These are phyloP conservation scores for Rhodotorula toruloides DNA, from an alignment of 768 basidiomycete genomes.

Conservation along the genomic window DNA sequence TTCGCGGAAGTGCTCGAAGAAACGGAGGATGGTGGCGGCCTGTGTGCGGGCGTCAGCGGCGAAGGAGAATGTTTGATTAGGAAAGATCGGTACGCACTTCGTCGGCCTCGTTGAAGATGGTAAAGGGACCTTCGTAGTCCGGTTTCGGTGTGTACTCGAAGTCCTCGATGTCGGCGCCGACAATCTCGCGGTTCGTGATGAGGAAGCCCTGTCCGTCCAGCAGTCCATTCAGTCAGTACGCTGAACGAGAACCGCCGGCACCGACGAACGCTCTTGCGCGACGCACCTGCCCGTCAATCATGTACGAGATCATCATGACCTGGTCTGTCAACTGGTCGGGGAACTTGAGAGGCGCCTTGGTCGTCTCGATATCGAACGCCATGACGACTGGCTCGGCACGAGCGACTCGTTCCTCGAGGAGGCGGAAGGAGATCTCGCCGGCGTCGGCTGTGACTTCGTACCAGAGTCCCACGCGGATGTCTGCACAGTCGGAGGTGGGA, in stretches of 20 bases:
- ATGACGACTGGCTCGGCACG: slow-evolving; percentile 98
- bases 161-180: slow-evolving; percentile 93
- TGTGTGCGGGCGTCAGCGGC: slow-evolving; percentile 43
- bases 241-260: no score
- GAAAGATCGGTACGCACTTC: slow-evolving; percentile 56
- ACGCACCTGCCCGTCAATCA: slow-evolving; percentile 78
- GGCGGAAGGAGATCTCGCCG: slow-evolving; percentile 68
- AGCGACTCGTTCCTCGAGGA: slow-evolving; percentile 77
- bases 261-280: no score
- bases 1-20: slow-evolving; percentile 90
- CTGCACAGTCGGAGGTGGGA: slow-evolving; percentile 55
- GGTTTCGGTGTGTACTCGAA: slow-evolving; percentile 99
- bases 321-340: slow-evolving; percentile 93
- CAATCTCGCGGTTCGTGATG: slow-evolving; percentile 95
- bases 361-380: slow-evolving; percentile 98
- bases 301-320: slow-evolving; percentile 99
- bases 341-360: slow-evolving; percentile 99
- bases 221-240: neutral
- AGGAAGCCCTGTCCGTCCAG: slow-evolving; percentile 61
- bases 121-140: slow-evolving; percentile 94
- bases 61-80: neutral
- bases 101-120: slow-evolving; percentile 76
- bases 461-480: slow-evolving; percentile 97
- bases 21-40: slow-evolving; percentile 74
- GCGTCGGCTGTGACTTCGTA: slow-evolving; percentile 69